Conservation (phyloP, 768 basidiomycete genomes). For the Amylocystis lapponica region DNA sequence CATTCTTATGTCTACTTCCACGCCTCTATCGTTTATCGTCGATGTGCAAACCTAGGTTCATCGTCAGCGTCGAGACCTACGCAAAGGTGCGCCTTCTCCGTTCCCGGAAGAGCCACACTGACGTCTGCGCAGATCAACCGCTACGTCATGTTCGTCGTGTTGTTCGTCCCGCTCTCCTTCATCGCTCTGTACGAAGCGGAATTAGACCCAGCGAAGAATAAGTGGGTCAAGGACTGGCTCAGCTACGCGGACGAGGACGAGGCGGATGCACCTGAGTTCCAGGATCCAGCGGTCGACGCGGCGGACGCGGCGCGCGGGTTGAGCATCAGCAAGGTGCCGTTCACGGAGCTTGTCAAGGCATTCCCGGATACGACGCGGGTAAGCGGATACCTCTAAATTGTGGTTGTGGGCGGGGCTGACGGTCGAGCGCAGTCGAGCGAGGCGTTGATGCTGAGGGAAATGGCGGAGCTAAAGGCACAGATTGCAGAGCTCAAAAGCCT, state of each 20-base stretch:
- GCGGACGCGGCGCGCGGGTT: slow-evolving; percentile 48
- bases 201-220: slow-evolving; percentile 39
- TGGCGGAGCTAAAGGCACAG: slow-evolving; percentile 45
- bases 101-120: neutral
- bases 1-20: neutral
- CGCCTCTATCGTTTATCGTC: neutral
- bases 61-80: slow-evolving; percentile 49
- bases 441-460: slow-evolving; percentile 57
- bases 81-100: slow-evolving; percentile 37
- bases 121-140: slow-evolving; percentile 65
- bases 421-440: slow-evolving; percentile 55
- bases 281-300: slow-evolving; percentile 57
- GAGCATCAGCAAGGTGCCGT: slow-evolving; percentile 65
- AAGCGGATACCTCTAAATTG: slow-evolving; percentile 17
- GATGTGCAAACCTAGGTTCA: slow-evolving; percentile 27
- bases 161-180: slow-evolving; percentile 68
- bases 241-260: slow-evolving; percentile 51
- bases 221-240: slow-evolving; percentile 70
- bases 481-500: slow-evolving; percentile 33
- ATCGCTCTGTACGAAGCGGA: slow-evolving; percentile 77
- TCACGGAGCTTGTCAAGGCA: slow-evolving; percentile 59
- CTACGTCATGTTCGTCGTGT: slow-evolving; percentile 69
- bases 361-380: slow-evolving; percentile 75
- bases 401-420: neutral
- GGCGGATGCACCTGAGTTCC: slow-evolving; percentile 44